Evolutionary conservation across 768 basidiomycete species (phyloP).

Genomic region (Mycena capillaripes): DNA sequence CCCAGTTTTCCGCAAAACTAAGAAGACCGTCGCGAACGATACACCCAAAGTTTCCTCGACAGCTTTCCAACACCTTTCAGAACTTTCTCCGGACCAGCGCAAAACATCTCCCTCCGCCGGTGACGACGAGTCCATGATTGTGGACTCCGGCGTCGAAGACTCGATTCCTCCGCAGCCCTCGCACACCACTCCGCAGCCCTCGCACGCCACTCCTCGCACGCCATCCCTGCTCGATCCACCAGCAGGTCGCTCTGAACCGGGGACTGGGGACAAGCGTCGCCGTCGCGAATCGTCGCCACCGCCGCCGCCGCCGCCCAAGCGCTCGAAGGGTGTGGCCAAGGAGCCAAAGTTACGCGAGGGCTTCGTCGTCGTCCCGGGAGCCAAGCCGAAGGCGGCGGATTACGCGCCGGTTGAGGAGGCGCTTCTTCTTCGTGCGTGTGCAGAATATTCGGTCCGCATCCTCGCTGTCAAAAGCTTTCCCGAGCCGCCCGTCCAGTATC

Average conservation of each 20-base stretch:
- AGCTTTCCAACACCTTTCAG: not conserved
- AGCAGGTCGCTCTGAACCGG: not conserved
- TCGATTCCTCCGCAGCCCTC: no score
- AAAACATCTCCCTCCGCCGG: not conserved
- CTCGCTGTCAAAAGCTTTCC: not conserved
- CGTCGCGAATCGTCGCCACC: not conserved
- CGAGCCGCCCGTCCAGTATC: not conserved
- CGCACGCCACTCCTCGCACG: no score
- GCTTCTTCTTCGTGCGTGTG: not conserved
- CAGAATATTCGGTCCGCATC: not conserved
- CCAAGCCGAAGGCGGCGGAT: constrained; percentile 3
- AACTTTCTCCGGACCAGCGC: not conserved
- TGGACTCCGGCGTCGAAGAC: not conserved
- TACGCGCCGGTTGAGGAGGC: constrained; percentile 4
- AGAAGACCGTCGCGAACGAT: not conserved
- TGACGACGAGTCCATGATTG: no score
- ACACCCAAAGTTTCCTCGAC: not conserved
- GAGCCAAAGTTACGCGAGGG: constrained; percentile 10
- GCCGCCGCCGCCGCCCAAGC: not conserved
- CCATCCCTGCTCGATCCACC: no score
- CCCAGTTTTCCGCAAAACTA: not conserved
- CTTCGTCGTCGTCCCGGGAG: not conserved
- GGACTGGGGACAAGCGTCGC: not conserved
- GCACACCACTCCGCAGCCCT: no score
- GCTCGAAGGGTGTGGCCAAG: not conserved